These are phyloP conservation scores for Fusarium oligoseptatum DNA, from an alignment of 2,329 filamentous ascomycete species.

Conservation along the genomic window DNA sequence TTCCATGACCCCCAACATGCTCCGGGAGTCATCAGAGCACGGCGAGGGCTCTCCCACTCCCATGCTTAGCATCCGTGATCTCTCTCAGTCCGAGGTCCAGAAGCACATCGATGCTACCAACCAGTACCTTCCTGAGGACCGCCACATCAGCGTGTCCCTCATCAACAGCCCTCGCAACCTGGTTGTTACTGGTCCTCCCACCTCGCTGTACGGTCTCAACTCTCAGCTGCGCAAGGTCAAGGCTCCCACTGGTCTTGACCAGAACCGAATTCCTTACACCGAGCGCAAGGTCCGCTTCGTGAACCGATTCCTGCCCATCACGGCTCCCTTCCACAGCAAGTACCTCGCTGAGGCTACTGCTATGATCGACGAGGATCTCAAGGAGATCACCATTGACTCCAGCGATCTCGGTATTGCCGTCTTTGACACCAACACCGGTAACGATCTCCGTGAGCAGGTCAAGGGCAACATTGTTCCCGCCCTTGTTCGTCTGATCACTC, in stretches of 20 bases:
- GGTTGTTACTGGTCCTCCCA: conserved; percentile 95
- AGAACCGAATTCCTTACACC: conserved; percentile 93
- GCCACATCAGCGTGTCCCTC: conserved; percentile 94
- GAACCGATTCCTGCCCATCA: conserved; percentile 97
- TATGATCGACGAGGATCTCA: conserved; percentile 88
- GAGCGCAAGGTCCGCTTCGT: conserved; percentile 97
- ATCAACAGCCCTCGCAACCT: conserved; percentile 98
- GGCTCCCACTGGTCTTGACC: conserved; percentile 95
- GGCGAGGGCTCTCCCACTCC: conserved; percentile 96
- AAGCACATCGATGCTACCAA: conserved; percentile 98
- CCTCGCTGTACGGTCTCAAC: conserved; percentile 96
- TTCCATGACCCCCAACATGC: conserved; percentile 88
- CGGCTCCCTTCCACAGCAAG: conserved; percentile 97
- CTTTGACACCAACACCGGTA: conserved; percentile 89
- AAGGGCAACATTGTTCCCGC: conserved; percentile 86
- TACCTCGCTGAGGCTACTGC: conserved; percentile 87
- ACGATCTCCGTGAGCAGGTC: conserved; percentile 80
- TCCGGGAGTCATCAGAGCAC: conserved; percentile 93
- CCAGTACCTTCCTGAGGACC: conserved; percentile 91
- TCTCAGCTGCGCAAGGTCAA: conserved; percentile 96
- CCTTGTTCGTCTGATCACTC: conserved; percentile 92
- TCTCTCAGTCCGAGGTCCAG: conserved; percentile 89
- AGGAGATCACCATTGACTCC: conserved; percentile 81
- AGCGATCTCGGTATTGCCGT: conserved; percentile 85
- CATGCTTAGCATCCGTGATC: conserved; percentile 97